Conservation (phyloP, 352 stramenopile species). For the Albugo candida region DNA sequence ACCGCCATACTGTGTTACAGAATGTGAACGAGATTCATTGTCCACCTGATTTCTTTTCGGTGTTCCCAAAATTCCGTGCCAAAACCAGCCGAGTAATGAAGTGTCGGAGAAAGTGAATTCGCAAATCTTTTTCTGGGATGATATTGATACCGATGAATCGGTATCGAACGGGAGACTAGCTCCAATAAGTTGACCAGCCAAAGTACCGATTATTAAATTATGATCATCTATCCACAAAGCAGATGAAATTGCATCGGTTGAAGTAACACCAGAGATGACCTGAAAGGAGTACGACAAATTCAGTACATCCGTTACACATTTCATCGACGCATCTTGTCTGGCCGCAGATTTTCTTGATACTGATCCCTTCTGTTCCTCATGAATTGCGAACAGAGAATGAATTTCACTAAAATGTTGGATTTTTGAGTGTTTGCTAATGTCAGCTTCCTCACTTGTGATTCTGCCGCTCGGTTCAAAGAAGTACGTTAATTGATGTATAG, state of each 20-base stretch:
- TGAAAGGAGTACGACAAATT: constrained; percentile 26
- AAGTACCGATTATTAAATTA: constrained; percentile 43
- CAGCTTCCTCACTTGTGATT: neutral
- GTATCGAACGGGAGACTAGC: constrained; percentile 27
- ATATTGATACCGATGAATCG: constrained; percentile 10
- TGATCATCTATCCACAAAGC: constrained; percentile 61
- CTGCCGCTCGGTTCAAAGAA: constrained; percentile 11
- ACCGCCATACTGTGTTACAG: too few species aligned
- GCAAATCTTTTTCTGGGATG: constrained; percentile 7
- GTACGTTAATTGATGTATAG: constrained; percentile 51
- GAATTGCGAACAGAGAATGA: constrained; percentile 22
- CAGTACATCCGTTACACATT: constrained; percentile 21
- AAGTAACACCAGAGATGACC: constrained; percentile 7
- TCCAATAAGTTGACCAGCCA: constrained; percentile 32
- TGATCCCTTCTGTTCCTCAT: constrained; percentile 6
- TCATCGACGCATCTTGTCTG: constrained; percentile 18
- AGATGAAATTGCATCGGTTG: constrained; percentile 15
- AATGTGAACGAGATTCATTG: too few species aligned
- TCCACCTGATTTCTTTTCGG: too few species aligned
- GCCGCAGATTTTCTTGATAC: constrained; percentile 16
- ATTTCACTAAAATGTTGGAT: too few species aligned
- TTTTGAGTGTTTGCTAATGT: neutral
- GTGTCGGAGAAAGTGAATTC: constrained; percentile 53
- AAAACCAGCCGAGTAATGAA: constrained; percentile 47
- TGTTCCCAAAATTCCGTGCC: constrained; percentile 4